Base-by-base conservation (phyloP, 164 flowering plant species). In the Stephania cephalantha region DNA sequence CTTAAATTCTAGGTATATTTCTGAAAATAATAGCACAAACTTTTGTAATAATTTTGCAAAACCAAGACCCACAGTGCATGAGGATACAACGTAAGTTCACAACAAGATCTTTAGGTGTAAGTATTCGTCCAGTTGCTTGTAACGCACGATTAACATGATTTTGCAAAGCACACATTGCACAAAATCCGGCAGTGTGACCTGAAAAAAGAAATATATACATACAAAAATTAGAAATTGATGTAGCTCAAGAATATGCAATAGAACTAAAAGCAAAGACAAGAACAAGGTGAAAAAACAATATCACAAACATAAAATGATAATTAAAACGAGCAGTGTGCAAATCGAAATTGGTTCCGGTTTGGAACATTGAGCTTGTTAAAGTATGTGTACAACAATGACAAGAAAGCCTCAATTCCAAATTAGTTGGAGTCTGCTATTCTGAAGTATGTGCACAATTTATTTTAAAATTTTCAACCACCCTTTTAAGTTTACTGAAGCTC, bases 91-190 rank as follows among this genome's bases (percentile, higher is more conserved):
- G 86, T 83, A 96, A 85, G 84, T 96, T 96, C 70, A 88, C 86
- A 46, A 96, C 99, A 73, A 96, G 90, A 83, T 92, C 92, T 68
- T 85, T 86, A 1, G 99, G 99, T 18, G 92, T 90, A 72, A 96
- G 78, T 70, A 85, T 88, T 85, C 93, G 91, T 81, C 99, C 98
- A 22, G 92, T 83, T 78, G 93, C 81, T 78, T 92, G 89, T 20
- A 92, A 81, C 74, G 98, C 98, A 77, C 87, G 88, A 71, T 89
- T 94, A 31, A 96, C 98, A 85, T 96, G 99, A 68, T 91, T 92
- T 81, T 96, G 97, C 61, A 96, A 90, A 71, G 98, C 98, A 82
- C 99, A 96, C 74, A 96, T 79, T 11, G 97, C 98, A 90, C 99
- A 96, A 82, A 94, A 96, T 55, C 97, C 99, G 83, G 93, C 88